Conservation (phyloP, 2,329 filamentous ascomycete species). For the Aspergillus eucalypticola region DNA sequence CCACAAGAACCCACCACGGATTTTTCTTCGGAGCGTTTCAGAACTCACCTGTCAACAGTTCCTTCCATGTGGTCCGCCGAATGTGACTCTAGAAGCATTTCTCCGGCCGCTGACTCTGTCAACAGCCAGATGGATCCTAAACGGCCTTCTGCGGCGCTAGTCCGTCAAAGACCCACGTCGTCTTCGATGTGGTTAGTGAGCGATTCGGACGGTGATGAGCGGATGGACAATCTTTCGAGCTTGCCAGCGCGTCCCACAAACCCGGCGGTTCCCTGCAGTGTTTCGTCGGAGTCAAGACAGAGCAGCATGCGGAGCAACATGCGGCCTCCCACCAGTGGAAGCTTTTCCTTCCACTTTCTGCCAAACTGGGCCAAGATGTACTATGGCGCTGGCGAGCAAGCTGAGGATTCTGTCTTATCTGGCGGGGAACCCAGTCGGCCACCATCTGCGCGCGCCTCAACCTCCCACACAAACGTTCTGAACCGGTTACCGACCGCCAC, state of each 20-base stretch:
- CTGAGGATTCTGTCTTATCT: constrained; percentile 49
- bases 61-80: constrained; percentile 46
- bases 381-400: constrained; percentile 66
- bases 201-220: constrained; percentile 35
- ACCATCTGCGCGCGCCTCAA: constrained; percentile 30
- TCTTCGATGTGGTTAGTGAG: constrained; percentile 41
- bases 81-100: constrained; percentile 28
- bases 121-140: constrained; percentile 27
- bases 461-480: constrained; percentile 33
- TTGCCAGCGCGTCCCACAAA: constrained; percentile 35
- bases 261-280: constrained; percentile 40
- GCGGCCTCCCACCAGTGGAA: constrained; percentile 48
- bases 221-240: constrained; percentile 38
- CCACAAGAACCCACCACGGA: constrained; percentile 36
- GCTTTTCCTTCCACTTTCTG: constrained; percentile 44
- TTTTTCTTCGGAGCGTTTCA: constrained; percentile 39
- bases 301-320: constrained; percentile 39
- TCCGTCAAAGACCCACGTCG: constrained; percentile 22
- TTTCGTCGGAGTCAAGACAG: constrained; percentile 45
- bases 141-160: constrained; percentile 26
- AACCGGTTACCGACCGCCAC: constrained; percentile 34
- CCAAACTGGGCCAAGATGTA: constrained; percentile 62
- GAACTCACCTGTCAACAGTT: constrained; percentile 47
- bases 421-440: constrained; percentile 36
- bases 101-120: constrained; percentile 24